phyloP scores from a whole-genome alignment of 179 eudicot species.

The Actinidia polygama region DNA sequence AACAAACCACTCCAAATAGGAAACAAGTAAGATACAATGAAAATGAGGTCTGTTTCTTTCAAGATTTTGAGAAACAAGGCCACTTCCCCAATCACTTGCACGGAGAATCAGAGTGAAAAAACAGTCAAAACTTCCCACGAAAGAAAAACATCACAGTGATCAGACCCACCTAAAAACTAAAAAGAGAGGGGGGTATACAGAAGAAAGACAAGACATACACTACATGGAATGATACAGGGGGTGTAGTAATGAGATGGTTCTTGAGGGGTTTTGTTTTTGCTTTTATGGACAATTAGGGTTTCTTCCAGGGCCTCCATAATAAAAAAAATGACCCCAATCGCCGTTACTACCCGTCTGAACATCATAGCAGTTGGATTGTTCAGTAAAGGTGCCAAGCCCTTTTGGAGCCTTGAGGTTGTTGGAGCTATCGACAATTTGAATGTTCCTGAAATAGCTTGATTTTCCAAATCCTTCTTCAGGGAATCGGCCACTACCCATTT shows the following conservation, averaged over 20 bases:
- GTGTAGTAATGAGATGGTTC: background rate
- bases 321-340: slow-evolving; percentile 88
- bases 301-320: slow-evolving; percentile 91
- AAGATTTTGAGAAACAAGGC: slow-evolving; percentile 33
- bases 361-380: slow-evolving; percentile 86
- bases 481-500: slow-evolving; percentile 93
- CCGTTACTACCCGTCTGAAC: slow-evolving; percentile 81
- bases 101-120: slow-evolving; percentile 21
- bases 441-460: slow-evolving; percentile 88
- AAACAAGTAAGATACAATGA: background rate
- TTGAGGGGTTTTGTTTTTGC: background rate
- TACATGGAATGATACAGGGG: slow-evolving; percentile 30
- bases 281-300: slow-evolving; percentile 71
- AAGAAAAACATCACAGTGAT: slow-evolving; percentile 25
- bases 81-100: slow-evolving; percentile 28
- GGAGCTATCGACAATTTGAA: slow-evolving; percentile 83
- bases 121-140: slow-evolving; percentile 41
- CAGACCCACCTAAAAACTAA: slow-evolving; percentile 12
- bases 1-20: slow-evolving; percentile 20
- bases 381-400: slow-evolving; percentile 86
- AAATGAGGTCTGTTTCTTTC: slow-evolving; percentile 31
- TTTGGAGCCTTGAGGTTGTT: slow-evolving; percentile 89
- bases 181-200: slow-evolving; percentile 7
- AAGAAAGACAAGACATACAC: slow-evolving; percentile 23
- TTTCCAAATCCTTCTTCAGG: slow-evolving; percentile 94